Conservation (phyloP, 768 basidiomycete species). For the Jaapia argillacea region DNA sequence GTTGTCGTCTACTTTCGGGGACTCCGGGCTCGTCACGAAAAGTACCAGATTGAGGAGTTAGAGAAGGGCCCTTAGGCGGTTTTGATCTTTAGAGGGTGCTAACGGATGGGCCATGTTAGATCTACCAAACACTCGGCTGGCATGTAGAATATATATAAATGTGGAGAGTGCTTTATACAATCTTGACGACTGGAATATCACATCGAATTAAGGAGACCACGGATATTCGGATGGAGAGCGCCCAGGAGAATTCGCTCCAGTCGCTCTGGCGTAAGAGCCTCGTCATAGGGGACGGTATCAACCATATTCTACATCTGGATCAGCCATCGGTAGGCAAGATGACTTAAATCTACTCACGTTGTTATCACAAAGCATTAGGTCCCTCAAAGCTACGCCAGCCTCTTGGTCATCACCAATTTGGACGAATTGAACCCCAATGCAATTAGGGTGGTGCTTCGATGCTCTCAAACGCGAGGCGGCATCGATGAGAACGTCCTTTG, state of each 20-base stretch:
- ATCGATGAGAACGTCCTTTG: conserved; percentile 1
- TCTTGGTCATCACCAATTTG: conserved; percentile 5
- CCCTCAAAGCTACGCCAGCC: conserved; percentile 3
- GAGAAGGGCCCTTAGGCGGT: no score
- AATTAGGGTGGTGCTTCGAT: conserved; percentile 5
- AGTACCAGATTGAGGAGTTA: no score
- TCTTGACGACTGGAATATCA: no score
- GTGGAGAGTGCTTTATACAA: no score
- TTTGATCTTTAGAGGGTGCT: no score
- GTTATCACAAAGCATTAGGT: conserved; percentile 1
- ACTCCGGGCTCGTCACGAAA: no score
- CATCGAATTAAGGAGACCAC: no score
- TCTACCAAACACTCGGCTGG: no score
- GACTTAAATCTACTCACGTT: conserved; percentile 1
- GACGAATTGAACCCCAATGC: conserved; percentile 7
- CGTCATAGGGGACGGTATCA: conserved; percentile 15
- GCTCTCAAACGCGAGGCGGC: not conserved
- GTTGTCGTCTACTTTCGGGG: not conserved
- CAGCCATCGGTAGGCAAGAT: not conserved
- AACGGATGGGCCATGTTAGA: no score
- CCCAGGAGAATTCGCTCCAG: conserved; percentile 24
- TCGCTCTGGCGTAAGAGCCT: conserved; percentile 16
- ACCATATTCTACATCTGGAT: conserved; percentile 5
- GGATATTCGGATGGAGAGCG: conserved; percentile 17
- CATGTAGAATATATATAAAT: no score